Conservation (phyloP, 768 basidiomycete genomes). For the Coprinopsis sp. region DNA sequence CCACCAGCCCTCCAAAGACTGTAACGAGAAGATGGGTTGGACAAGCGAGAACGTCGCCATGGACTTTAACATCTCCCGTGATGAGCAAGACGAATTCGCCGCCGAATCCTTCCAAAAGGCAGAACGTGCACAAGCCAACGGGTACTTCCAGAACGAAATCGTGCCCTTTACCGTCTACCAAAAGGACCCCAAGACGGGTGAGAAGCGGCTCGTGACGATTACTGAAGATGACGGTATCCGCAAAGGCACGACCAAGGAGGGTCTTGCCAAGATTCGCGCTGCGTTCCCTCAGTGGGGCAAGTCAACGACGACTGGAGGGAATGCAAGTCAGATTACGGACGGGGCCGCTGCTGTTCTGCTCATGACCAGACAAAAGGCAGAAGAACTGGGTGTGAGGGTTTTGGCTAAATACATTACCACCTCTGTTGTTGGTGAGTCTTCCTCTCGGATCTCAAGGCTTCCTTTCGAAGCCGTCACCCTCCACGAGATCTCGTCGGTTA, state of each 20-base stretch:
- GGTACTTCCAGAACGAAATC: constrained; percentile 65
- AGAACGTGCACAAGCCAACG: constrained; percentile 64
- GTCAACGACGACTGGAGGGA: constrained; percentile 73
- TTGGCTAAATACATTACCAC: constrained; percentile 80
- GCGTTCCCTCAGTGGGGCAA: constrained; percentile 86
- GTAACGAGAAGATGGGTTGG: constrained; percentile 80
- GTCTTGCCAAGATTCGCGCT: constrained; percentile 56
- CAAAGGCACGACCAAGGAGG: constrained; percentile 64
- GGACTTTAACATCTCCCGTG: constrained; percentile 66
- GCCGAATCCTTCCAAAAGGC: constrained; percentile 76
- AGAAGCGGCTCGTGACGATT: constrained; percentile 48
- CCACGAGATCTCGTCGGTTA: no score
- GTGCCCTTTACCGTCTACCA: constrained; percentile 68
- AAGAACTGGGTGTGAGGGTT: constrained; percentile 65
- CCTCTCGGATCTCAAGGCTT: not conserved
- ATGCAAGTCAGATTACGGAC: constrained; percentile 82
- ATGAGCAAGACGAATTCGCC: constrained; percentile 73
- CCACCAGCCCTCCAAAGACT: constrained; percentile 55
- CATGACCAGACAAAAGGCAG: constrained; percentile 78
- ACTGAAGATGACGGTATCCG: constrained; percentile 76
- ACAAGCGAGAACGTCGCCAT: constrained; percentile 81
- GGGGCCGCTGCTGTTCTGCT: constrained; percentile 78
- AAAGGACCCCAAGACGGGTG: constrained; percentile 52
- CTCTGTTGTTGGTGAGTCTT: constrained; percentile 48
- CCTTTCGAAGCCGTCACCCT: no score